These are phyloP conservation scores for Pichia paraexigua DNA, from an alignment of 805 yeast species.

Conservation along the genomic window DNA sequence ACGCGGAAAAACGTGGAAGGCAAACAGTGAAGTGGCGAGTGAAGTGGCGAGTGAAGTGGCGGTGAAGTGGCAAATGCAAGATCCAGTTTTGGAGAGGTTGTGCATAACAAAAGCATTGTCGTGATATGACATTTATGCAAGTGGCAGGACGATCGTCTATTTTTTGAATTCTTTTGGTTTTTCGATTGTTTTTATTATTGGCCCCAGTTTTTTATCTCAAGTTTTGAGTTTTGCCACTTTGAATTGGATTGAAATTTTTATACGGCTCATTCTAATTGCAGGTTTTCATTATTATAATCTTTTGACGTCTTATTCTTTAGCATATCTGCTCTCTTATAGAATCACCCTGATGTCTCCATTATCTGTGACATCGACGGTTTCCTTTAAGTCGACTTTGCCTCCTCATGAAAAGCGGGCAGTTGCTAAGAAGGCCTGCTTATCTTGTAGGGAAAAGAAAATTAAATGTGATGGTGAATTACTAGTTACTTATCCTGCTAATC, in stretches of 20 bases:
- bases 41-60: too few relatives aligned
- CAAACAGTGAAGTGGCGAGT: too few relatives aligned
- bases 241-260: neutral
- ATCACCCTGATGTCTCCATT: neutral
- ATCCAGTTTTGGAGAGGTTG: neutral
- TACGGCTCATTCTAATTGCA: neutral
- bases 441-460: slow-evolving; percentile 57
- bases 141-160: neutral
- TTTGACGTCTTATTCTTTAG: too few relatives aligned
- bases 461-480: slow-evolving; percentile 56
- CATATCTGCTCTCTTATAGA: too few relatives aligned
- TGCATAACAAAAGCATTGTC: neutral
- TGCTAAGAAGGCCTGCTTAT: slow-evolving; percentile 53
- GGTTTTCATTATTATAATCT: neutral
- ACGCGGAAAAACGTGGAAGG: neutral
- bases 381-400: neutral
- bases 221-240: neutral
- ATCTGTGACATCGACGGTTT: neutral
- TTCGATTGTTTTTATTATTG: too few relatives aligned
- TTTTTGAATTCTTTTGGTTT: too few relatives aligned
- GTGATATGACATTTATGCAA: neutral
- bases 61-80: neutral
- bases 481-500: slow-evolving; percentile 3
- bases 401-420: slow-evolving; percentile 35
- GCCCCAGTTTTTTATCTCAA: too few relatives aligned